Percentiles rank a stretch among this genome's conserved stretches.
Evolutionary conservation across 2,329 filamentous ascomycete species (phyloP).

Genomic region (Ascochyta lentis): DNA sequence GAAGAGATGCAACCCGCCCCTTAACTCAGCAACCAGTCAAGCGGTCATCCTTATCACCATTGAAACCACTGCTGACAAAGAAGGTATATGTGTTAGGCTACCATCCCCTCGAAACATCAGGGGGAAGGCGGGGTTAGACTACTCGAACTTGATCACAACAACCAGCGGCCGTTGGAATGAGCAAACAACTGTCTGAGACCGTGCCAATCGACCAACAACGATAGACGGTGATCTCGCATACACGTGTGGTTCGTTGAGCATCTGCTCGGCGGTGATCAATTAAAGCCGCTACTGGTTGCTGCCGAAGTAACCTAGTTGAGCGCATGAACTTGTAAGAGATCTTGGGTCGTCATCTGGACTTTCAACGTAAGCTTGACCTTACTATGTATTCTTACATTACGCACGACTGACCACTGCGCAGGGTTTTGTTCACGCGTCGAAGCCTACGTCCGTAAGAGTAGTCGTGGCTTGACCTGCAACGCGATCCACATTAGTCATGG

Average conservation of each 20-base stretch:
- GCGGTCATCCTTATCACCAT: not conserved
- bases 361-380: not conserved
- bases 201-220: not conserved
- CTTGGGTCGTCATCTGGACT: not conserved
- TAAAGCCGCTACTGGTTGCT: not conserved
- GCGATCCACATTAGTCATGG: conserved; percentile 2
- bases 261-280: not conserved
- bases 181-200: not conserved
- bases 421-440: not conserved
- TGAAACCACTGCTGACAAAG: not conserved
- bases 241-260: not conserved
- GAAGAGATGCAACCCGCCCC: not conserved
- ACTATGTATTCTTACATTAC: not conserved
- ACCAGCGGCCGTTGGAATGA: not conserved
- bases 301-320: not conserved
- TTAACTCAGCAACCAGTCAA: not conserved
- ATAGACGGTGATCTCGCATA: not conserved
- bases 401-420: conserved; percentile 3
- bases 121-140: conserved; percentile 5
- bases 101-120: not conserved
- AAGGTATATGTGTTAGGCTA: not conserved
- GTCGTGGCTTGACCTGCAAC: conserved; percentile 1
- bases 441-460: conserved; percentile 18
- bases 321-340: not conserved
- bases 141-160: not conserved